These are phyloP conservation scores for Linnemannia exigua DNA, from an alignment of 192 early-diverging fungal genomes.

Conservation along the genomic window DNA sequence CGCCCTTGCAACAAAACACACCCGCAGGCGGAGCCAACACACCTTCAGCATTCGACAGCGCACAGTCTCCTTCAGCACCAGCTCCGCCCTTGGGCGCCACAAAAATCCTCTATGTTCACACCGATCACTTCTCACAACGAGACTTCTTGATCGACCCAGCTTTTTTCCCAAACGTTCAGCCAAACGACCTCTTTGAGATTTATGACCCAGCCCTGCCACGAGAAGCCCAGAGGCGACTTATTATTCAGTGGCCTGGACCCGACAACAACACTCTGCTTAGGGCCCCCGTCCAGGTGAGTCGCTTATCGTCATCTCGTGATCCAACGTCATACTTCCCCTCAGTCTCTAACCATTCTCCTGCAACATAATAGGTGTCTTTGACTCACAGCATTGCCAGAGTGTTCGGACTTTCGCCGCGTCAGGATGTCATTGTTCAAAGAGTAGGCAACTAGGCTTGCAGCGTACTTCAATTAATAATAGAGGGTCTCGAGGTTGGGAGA, in stretches of 20 bases:
- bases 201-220: conserved; percentile 54
- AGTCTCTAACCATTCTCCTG: neutral
- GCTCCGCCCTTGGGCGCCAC: conserved; percentile 15
- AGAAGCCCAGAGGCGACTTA: conserved; percentile 52
- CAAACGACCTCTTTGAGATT: conserved; percentile 78
- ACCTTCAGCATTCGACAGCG: neutral
- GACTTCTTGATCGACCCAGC: conserved; percentile 83
- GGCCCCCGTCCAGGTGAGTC: conserved; percentile 70
- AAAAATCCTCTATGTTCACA: conserved; percentile 69
- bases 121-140: conserved; percentile 65
- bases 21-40: conserved; percentile 16
- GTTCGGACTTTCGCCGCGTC: conserved; percentile 72
- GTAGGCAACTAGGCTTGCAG: too few relatives aligned
- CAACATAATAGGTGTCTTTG: conserved; percentile 70
- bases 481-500: too few relatives aligned
- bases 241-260: conserved; percentile 65
- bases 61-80: conserved; percentile 1
- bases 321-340: neutral
- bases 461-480: neutral
- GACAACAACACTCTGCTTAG: conserved; percentile 67
- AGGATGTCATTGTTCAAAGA: conserved; percentile 73
- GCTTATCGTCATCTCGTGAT: neutral
- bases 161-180: conserved; percentile 67
- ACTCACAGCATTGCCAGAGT: conserved; percentile 74
- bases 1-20: neutral